Evolutionary conservation across 1,284 basidiomycete genomes (phyloP).

Genomic region (Cryptococcus maquisensis): DNA sequence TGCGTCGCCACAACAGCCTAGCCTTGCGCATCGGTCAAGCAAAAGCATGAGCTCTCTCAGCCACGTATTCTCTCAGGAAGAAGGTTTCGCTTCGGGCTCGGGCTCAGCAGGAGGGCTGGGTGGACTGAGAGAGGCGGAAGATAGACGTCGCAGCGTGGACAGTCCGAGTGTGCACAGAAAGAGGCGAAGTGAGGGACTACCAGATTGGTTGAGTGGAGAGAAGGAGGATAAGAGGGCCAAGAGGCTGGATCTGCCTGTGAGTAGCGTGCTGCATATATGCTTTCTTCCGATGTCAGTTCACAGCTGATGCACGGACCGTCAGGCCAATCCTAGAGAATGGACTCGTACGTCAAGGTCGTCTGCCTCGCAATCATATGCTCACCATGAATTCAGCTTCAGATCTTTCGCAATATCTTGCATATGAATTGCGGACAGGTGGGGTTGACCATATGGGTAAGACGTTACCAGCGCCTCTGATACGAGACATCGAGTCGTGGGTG

Average conservation of each 20-base stretch:
- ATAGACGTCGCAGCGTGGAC: constrained; percentile 26
- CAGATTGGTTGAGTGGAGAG: constrained; percentile 11
- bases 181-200: constrained; percentile 24
- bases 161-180: constrained; percentile 11
- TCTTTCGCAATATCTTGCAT: constrained; percentile 32
- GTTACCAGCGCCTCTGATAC: constrained; percentile 30
- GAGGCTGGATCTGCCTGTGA: constrained; percentile 18
- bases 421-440: constrained; percentile 39
- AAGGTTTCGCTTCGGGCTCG: neutral
- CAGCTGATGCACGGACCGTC: constrained; percentile 8
- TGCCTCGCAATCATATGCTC: neutral
- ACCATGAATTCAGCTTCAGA: constrained; percentile 14
- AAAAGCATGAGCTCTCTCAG: constrained; percentile 25
- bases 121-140: constrained; percentile 7
- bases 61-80: constrained; percentile 1
- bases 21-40: constrained; percentile 21
- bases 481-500: constrained; percentile 22
- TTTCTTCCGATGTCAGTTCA: neutral
- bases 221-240: constrained; percentile 9
- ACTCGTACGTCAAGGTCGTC: constrained; percentile 21
- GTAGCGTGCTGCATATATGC: neutral
- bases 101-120: neutral
- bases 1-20: neutral
- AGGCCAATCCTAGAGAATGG: constrained; percentile 37
- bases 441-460: constrained; percentile 30